Base-by-base conservation (phyloP, 2,329 filamentous ascomycete genomes). In the Cladobotryum mycophilum region DNA sequence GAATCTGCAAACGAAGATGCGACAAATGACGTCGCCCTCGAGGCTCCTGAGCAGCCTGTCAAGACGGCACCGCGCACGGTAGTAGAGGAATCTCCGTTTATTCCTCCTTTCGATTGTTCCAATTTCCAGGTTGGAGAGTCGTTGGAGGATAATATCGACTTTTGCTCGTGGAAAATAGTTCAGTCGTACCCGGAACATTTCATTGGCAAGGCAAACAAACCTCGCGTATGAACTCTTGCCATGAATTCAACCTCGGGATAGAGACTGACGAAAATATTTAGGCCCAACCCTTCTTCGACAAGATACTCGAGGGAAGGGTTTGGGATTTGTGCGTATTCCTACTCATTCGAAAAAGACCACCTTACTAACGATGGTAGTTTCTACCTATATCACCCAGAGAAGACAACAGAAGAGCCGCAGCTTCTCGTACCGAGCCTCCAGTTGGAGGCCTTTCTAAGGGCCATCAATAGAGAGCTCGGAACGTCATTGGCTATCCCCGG, bases 251-350 rank as follows among this genome's bases (percentile, higher is more conserved):
- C 4, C 22, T 1, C 12, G 6, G 8, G 6, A 15, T 13, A 25
- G 2, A 43, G 6, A 12, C 55, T 64, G 45, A 65, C 46, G 13
- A 3, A 3, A 8, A 5, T 2, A 2, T n/a, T 7, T 18, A 76
- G 74, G 69, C 67, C 4, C 59, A 57, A 18, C 68, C 70, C 0
- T 76, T 79, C 64, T 89, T 88, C 58, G 72, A 79, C 34, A 61
- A 64, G 3, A 76, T 88, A 45, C 73, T 86, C 56, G 80, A 78
- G 59, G 67, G 72, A 2, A 76, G 81, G 52, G 61, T 71, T 11
- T 96, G 90, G 90, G 83, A 92, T 55, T 70, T 95, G 88, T 93
- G 38, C n/a, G 52, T 41, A 6, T 5, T 42, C 6, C 12, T 17
- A 4, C 22, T 5, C n/a, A 11, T 33, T 20, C 30, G 35, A 18